Percentiles rank a stretch among this genome's conserved stretches.
phyloP scores from a whole-genome alignment of 1,284 basidiomycete species.

The Fomitiporia mediterranea region DNA sequence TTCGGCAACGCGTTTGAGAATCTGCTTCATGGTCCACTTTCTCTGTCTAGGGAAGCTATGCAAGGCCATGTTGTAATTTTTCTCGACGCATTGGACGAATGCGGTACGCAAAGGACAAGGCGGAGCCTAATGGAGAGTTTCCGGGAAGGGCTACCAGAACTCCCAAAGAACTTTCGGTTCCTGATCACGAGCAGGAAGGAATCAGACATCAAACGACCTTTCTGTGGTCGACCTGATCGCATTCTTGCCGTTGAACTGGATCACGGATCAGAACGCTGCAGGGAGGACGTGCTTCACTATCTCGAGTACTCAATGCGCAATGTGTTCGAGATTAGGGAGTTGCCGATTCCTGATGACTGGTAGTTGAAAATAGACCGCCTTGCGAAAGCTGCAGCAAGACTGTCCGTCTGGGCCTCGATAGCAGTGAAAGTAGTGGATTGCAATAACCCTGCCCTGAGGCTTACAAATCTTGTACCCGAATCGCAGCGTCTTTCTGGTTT shows the following conservation, averaged over 20 bases:
- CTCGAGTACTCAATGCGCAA: not conserved
- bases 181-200: not conserved
- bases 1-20: constrained; percentile 28
- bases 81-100: too few relatives aligned
- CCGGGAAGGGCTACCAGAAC: too few relatives aligned
- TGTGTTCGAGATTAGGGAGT: not conserved
- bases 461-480: not conserved
- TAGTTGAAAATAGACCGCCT: too few relatives aligned
- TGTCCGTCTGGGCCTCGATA: not conserved
- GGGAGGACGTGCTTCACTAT: not conserved
- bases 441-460: not conserved
- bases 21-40: constrained; percentile 23
- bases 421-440: not conserved
- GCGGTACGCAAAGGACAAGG: constrained; percentile 24
- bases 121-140: constrained; percentile 26
- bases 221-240: too few relatives aligned
- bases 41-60: constrained; percentile 22
- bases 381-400: not conserved
- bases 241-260: not conserved
- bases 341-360: too few relatives aligned
- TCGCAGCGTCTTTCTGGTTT: not conserved
- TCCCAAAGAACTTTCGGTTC: not conserved
- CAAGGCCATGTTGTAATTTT: constrained; percentile 29
- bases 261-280: not conserved
- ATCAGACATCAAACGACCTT: not conserved